phyloP scores from a whole-genome alignment of 345 rosid species.

The Eucalyptus pumila region DNA sequence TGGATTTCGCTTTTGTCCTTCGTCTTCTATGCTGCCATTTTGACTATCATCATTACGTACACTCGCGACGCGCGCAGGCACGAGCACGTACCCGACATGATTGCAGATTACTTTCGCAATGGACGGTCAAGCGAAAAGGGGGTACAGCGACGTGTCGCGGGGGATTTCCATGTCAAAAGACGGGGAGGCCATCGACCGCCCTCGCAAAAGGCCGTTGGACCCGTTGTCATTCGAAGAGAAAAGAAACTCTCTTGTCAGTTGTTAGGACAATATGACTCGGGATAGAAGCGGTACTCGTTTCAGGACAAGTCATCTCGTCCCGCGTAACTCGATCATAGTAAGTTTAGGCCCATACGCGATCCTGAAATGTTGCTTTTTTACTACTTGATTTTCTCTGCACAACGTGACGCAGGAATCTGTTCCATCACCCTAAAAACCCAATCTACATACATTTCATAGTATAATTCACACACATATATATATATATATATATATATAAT shows the following conservation, averaged over 20 bases:
- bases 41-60: no score
- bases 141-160: not conserved
- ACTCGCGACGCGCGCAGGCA: not conserved
- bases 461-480: fast-evolving
- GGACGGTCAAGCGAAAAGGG: not conserved
- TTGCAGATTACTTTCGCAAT: not conserved
- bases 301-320: not conserved
- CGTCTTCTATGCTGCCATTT: no score
- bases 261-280: not conserved
- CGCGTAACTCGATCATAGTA: not conserved
- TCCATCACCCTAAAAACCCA: not conserved
- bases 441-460: not conserved
- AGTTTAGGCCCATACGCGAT: not conserved
- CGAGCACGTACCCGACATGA: not conserved
- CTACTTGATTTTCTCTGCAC: not conserved
- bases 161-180: not conserved
- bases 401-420: not conserved
- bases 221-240: not conserved
- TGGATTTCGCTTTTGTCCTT: not conserved
- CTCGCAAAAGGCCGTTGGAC: not conserved
- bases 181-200: not conserved
- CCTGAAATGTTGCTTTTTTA: not conserved
- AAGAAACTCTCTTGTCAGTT: not conserved
- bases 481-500: not conserved
- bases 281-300: no score